Conservation (phyloP, 2,329 filamentous ascomycete species). For the Aotearoamyces nothofagi region DNA sequence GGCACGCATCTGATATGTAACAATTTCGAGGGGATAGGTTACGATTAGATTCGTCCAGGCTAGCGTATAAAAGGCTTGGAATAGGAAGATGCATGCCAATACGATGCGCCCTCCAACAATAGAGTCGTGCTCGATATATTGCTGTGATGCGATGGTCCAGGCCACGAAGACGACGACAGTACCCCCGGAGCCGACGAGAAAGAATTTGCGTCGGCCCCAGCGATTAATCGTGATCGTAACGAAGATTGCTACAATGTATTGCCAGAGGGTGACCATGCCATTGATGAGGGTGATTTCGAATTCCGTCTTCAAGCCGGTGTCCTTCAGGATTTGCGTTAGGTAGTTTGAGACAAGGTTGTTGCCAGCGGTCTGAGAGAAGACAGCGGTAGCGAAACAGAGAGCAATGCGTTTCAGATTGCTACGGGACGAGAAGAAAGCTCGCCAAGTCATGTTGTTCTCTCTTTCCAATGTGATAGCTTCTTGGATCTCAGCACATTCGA, state of each 20-base stretch:
- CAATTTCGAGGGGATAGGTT: constrained; percentile 26
- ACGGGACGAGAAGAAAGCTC: constrained; percentile 3
- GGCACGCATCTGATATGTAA: constrained; percentile 26
- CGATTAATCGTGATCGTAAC: constrained; percentile 23
- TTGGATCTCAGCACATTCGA: constrained; percentile 30
- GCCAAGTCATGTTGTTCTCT: constrained; percentile 4
- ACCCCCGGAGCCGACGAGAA: constrained; percentile 23
- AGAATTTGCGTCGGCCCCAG: constrained; percentile 24
- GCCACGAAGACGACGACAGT: constrained; percentile 20
- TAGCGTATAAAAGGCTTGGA: constrained; percentile 25
- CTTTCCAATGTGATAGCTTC: constrained; percentile 18
- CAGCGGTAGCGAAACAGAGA: constrained; percentile 24
- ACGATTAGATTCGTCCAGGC: constrained; percentile 28
- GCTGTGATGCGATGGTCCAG: constrained; percentile 25
- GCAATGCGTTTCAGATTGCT: constrained; percentile 25
- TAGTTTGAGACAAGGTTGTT: constrained; percentile 28
- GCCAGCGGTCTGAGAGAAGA: constrained; percentile 26
- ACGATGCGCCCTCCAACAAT: constrained; percentile 21
- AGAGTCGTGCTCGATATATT: constrained; percentile 21
- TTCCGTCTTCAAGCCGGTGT: constrained; percentile 22
- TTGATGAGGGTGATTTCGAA: constrained; percentile 27
- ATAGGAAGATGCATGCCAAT: constrained; percentile 26
- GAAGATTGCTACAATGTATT: constrained; percentile 25
- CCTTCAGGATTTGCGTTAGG: constrained; percentile 23
- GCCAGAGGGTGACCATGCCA: constrained; percentile 25